Conservation (phyloP, 768 basidiomycete species). For the Tricholomella constricta region DNA sequence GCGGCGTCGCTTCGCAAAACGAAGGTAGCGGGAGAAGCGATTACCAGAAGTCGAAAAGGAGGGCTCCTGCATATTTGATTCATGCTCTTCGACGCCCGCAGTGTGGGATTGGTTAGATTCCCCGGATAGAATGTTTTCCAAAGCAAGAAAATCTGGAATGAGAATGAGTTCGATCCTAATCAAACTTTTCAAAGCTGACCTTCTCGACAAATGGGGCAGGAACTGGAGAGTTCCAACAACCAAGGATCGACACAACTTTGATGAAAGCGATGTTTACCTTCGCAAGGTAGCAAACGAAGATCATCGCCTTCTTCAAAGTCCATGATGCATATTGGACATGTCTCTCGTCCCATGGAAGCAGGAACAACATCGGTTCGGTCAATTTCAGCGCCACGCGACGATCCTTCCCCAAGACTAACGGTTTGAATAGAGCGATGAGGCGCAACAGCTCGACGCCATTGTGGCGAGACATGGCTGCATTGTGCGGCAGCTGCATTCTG, state of each 20-base stretch:
- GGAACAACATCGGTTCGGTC: conserved; percentile 50
- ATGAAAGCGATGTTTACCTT: conserved; percentile 90
- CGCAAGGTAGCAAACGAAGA: conserved; percentile 86
- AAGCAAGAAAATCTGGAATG: conserved; percentile 56
- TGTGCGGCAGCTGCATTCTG: background rate
- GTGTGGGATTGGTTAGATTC: conserved; percentile 22
- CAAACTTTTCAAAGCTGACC: conserved; percentile 44
- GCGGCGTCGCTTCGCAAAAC: conserved; percentile 46
- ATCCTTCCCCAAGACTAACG: conserved; percentile 21
- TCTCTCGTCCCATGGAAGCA: conserved; percentile 74
- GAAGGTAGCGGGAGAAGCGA: conserved; percentile 60
- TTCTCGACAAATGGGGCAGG: conserved; percentile 91
- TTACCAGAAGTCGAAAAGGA: conserved; percentile 26
- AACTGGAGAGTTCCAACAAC: conserved; percentile 86
- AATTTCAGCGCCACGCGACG: conserved; percentile 12
- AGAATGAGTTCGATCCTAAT: background rate
- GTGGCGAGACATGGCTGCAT: background rate
- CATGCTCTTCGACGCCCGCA: conserved; percentile 25
- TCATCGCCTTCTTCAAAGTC: conserved; percentile 96
- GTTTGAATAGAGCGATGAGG: background rate
- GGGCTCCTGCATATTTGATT: conserved; percentile 5
- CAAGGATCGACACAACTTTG: conserved; percentile 90
- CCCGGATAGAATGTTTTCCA: conserved; percentile 57
- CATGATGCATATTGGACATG: conserved; percentile 93
- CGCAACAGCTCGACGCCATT: background rate